A percentile compares a stretch with the other conserved stretches of the same genome.
Conservation (phyloP, 441 rosid species). For the Codiaeum variegatum region DNA sequence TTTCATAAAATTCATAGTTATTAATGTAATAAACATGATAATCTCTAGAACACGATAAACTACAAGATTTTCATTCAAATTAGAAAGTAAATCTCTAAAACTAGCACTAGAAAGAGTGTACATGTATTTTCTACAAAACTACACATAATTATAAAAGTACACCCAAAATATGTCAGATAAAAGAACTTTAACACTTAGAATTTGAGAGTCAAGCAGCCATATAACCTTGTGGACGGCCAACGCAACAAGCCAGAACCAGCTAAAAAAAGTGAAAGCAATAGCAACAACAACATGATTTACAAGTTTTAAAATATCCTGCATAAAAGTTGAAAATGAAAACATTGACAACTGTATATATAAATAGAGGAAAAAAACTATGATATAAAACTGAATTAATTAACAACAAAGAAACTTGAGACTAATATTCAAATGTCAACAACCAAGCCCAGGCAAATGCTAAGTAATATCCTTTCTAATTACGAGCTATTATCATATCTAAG, state of each 20-base stretch:
- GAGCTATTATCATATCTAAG: no score
- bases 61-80: background rate
- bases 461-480: no score
- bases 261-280: constrained; percentile 57
- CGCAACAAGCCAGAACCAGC: constrained; percentile 52
- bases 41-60: background rate
- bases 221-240: constrained; percentile 54
- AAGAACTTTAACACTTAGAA: constrained; percentile 27
- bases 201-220: constrained; percentile 63
- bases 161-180: background rate
- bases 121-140: constrained; percentile 8
- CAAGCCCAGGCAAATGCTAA: no score
- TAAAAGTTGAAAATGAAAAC: no score
- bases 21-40: no score
- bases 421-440: no score
- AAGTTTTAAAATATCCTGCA: no score
- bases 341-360: no score
- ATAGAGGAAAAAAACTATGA: no score
- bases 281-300: constrained; percentile 66
- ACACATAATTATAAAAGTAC: background rate
- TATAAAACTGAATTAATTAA: no score
- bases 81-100: background rate
- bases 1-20: no score
- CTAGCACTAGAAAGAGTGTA: background rate
- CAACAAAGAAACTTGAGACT: no score